A percentile compares a stretch with the other conserved stretches of the same genome.
These are phyloP conservation scores for Mycena metata DNA, from an alignment of 768 basidiomycete genomes.

Conservation along the genomic window DNA sequence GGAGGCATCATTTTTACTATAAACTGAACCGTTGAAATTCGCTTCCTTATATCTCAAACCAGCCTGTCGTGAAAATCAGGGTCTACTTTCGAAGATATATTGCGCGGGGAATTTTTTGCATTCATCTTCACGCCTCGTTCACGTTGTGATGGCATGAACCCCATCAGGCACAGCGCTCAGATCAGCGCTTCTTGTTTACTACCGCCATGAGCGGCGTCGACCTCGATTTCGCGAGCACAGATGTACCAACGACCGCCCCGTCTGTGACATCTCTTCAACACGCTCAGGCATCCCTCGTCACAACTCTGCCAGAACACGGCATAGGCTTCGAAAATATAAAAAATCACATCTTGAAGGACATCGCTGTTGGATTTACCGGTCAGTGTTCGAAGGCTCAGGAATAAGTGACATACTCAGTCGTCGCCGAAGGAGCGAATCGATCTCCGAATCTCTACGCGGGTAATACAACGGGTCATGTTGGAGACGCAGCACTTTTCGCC, in stretches of 20 bases:
- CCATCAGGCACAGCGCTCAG: too few species aligned
- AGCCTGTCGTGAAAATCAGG: too few species aligned
- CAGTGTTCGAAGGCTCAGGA: neutral
- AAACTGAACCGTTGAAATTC: too few species aligned
- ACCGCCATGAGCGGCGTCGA: neutral
- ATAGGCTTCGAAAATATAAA: conserved; percentile 27
- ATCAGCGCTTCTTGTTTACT: neutral
- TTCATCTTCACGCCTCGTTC: too few species aligned
- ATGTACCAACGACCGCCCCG: conserved; percentile 23
- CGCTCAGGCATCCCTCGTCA: conserved; percentile 25
- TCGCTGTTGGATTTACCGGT: conserved; percentile 33
- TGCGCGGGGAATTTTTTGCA: too few species aligned
- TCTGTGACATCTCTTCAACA: conserved; percentile 3
- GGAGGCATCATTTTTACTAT: too few species aligned
- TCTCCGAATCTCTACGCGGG: conserved; percentile 27
- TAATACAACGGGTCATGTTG: conserved; percentile 31
- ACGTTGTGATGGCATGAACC: too few species aligned
- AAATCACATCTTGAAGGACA: conserved; percentile 31
- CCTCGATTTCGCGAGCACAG: conserved; percentile 19
- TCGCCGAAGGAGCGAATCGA: conserved; percentile 13
- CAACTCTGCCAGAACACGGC: conserved; percentile 26
- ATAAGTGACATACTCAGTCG: neutral
- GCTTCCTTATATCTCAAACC: too few species aligned
- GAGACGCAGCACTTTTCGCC: conserved; percentile 31
- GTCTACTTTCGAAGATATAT: too few species aligned